A percentile compares a stretch with the other conserved stretches of the same genome.
These are phyloP conservation scores for Phytophthora capsici DNA, from an alignment of 352 stramenopile genomes.

Conservation along the genomic window DNA sequence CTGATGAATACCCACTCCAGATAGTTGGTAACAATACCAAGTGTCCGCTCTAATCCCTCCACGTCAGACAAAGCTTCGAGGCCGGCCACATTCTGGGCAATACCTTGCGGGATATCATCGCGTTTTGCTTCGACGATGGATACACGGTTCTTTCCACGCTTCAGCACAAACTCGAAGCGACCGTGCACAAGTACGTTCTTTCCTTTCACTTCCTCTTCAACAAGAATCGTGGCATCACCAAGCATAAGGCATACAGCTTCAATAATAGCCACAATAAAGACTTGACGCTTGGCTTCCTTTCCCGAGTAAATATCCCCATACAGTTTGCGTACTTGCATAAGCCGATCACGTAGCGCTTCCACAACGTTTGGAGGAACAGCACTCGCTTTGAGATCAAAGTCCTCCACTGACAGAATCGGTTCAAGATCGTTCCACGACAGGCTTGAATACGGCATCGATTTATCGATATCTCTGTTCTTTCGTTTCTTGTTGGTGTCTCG, in stretches of 20 bases:
- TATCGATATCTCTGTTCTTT: constrained; percentile 22
- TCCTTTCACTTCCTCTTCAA: constrained; percentile 21
- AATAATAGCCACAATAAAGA: constrained; percentile 4
- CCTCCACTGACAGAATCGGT: constrained; percentile 19
- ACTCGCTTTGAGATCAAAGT: constrained; percentile 18
- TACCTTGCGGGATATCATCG: constrained; percentile 28
- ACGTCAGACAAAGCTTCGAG: constrained; percentile 36
- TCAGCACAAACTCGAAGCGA: constrained; percentile 38
- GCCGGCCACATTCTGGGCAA: constrained; percentile 28
- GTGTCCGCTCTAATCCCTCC: constrained; percentile 12
- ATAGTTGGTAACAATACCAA: constrained; percentile 40
- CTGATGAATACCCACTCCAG: constrained; percentile 33
- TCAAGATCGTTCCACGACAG: constrained; percentile 31
- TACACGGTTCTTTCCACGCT: constrained; percentile 31
- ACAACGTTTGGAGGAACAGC: constrained; percentile 22
- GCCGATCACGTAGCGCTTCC: constrained; percentile 22
- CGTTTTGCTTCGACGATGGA: constrained; percentile 29
- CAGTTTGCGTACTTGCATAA: constrained; percentile 16
- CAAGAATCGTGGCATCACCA: constrained; percentile 1
- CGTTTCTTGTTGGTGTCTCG: constrained; percentile 24
- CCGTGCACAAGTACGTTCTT: constrained; percentile 27
- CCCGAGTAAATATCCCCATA: constrained; percentile 9
- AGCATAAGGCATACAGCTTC: constrained; percentile 18
- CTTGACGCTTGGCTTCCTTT: constrained; percentile 11
- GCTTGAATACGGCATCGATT: constrained; percentile 19